Evolutionary conservation across 768 basidiomycete genomes (phyloP).

Genomic region (Phanerochaete carnosa): DNA sequence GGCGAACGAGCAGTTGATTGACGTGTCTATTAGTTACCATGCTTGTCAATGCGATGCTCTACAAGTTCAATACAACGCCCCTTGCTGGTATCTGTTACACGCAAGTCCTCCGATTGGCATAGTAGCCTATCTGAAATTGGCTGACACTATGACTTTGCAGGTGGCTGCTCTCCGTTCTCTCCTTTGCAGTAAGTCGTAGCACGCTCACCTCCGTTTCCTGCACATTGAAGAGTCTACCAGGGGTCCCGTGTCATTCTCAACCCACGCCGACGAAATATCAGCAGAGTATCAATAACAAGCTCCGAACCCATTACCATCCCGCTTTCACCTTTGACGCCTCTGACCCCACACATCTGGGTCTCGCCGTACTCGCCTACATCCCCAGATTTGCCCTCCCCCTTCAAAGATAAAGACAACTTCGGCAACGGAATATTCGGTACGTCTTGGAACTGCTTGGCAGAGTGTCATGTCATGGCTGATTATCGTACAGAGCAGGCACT

Average conservation of each 20-base stretch:
- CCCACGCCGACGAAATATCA: background rate
- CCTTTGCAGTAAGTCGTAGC: conserved; percentile 17
- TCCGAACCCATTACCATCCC: background rate
- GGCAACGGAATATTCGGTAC: no score
- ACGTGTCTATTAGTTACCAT: conserved; percentile 10
- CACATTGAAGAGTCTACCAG: background rate
- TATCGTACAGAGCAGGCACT: no score
- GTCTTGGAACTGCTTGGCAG: no score
- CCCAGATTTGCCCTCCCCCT: background rate
- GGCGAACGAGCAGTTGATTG: background rate
- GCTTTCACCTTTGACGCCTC: background rate
- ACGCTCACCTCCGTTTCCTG: background rate
- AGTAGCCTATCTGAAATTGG: background rate
- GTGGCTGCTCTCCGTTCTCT: conserved; percentile 25
- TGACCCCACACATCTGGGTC: background rate
- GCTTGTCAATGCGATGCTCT: conserved; percentile 24
- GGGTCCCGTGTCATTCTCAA: conserved; percentile 18
- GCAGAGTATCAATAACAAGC: background rate
- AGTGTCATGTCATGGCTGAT: no score
- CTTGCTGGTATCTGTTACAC: conserved; percentile 26
- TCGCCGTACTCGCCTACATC: background rate
- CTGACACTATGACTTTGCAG: conserved; percentile 1
- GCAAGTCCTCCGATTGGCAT: no score
- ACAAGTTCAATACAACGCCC: conserved; percentile 20
- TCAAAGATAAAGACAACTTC: no score